Evolutionary conservation across 768 basidiomycete species (phyloP), one percentile per base, ranked within the genome.

Genomic region (Rhodotorula paludigena): DNA sequence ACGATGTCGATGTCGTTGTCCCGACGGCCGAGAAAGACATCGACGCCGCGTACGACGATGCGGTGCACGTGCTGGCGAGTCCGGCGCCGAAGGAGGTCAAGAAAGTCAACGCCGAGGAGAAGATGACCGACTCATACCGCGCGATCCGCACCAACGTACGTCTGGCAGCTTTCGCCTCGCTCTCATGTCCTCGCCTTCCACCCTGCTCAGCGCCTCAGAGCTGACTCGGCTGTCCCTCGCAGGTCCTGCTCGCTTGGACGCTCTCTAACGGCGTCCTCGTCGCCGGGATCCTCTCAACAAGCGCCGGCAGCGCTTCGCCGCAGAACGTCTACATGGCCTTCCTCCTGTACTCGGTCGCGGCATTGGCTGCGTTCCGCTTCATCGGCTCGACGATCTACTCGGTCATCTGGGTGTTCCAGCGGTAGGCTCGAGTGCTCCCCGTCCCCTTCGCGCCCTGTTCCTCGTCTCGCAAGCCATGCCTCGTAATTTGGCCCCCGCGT

Each of bases 31-130:
- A 94, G 76, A 89, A 86, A 74, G 93, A 97, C 75, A 78, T 81
- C 78, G 86, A 91, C 74, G 86, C 88, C 47, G 84, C 88, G 57
- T 98, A 97, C 76, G 90, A 94, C 69, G 90, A 93, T 71, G 96
- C 94, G 5, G 84, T 92, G 41, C 86, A 87, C 73, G 85, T 92
- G 5, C 79, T 98, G 57, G 82, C 83, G 23, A 84, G 84, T 18
- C 92, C 92, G 78, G 82, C 89, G 35, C 88, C 89, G 5, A 89
- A 89, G 77, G 84, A 79, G 56, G 87, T 88, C 39, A 75, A 79
- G 35, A 87, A 83, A 71, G 82, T 82, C 0, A 89, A 92, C 77
- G 75, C 77, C 38, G 77, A 79, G 66, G 88, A 87, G 7, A 75
- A 82, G 70, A 85, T 90, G 77, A 89, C 92, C 76, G 90, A 93